Conservation (phyloP, 2,329 filamentous ascomycete genomes). For the Aureobasidium sp. region DNA sequence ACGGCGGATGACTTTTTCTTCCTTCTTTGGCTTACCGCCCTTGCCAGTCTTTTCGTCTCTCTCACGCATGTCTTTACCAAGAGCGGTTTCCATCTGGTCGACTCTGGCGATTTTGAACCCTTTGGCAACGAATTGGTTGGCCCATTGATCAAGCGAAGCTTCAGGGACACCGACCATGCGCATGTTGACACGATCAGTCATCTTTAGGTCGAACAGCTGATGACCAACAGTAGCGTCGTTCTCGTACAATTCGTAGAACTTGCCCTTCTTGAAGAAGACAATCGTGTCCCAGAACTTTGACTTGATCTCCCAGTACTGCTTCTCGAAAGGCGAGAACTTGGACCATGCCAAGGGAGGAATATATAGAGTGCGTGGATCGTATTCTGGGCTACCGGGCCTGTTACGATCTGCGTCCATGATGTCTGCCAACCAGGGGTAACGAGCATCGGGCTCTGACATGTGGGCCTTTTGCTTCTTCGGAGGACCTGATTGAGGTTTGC, state of each 20-base stretch:
- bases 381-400: conserved; percentile 71
- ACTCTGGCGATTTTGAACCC: conserved; percentile 96
- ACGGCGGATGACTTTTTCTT: conserved; percentile 86
- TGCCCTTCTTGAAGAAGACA: conserved; percentile 99
- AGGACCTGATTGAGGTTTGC: conserved; percentile 20
- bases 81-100: conserved; percentile 90
- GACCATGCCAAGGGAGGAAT: conserved; percentile 73
- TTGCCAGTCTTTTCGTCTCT: conserved; percentile 50
- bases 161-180: conserved; percentile 98
- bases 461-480: conserved; percentile 57
- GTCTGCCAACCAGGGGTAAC: conserved; percentile 86
- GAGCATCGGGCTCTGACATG: conserved; percentile 71
- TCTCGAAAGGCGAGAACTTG: conserved; percentile 89
- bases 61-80: conserved; percentile 99
- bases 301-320: conserved; percentile 99
- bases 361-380: conserved; percentile 80
- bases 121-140: conserved; percentile 96
- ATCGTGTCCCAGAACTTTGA: conserved; percentile 96
- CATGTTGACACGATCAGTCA: conserved; percentile 98
- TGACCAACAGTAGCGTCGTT: conserved; percentile 95
- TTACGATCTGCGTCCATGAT: conserved; percentile 78
- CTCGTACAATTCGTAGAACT: conserved; percentile 98
- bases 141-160: conserved; percentile 91
- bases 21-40: conserved; percentile 54
- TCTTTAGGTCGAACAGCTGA: conserved; percentile 92